Evolutionary conservation across 164 flowering plant species (phyloP).

Genomic region (Liriodendron chinense): DNA sequence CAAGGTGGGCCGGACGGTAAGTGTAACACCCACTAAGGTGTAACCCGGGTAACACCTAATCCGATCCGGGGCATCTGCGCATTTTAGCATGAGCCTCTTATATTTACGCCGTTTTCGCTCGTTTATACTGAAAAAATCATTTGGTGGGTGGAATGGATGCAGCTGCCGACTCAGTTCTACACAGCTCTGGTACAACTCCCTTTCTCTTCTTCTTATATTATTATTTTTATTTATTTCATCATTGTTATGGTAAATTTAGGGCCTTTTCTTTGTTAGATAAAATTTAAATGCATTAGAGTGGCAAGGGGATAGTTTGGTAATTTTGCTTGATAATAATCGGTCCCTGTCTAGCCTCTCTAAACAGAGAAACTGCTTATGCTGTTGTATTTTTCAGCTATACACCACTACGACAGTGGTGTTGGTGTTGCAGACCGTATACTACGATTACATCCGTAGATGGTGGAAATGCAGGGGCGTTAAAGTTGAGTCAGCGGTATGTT

Average conservation of each 20-base stretch:
- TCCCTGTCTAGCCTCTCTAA: not conserved
- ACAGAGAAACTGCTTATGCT: not conserved
- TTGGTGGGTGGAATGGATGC: slow-evolving; percentile 27
- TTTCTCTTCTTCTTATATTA: not conserved
- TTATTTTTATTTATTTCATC: not conserved
- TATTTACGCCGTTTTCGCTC: not conserved
- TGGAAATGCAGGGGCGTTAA: slow-evolving; percentile 27
- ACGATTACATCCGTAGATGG: slow-evolving; percentile 54
- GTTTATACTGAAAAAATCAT: not conserved
- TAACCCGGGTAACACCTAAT: no score
- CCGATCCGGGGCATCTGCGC: no score
- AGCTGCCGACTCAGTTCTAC: slow-evolving; percentile 94
- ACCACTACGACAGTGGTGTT: slow-evolving; percentile 61
- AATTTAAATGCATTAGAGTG: no score
- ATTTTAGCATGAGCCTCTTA: not conserved
- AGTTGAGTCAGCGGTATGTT: slow-evolving; percentile 19
- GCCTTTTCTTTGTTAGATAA: no score
- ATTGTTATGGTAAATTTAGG: no score
- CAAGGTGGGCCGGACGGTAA: no score
- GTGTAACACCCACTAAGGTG: no score
- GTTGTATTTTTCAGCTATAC: slow-evolving; percentile 52
- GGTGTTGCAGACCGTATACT: slow-evolving; percentile 68
- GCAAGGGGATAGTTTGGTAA: not conserved
- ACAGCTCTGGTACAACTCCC: slow-evolving; percentile 69
- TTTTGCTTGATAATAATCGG: not conserved